phyloP scores from a whole-genome alignment of 768 basidiomycete species.

The Mycena latifolia region DNA sequence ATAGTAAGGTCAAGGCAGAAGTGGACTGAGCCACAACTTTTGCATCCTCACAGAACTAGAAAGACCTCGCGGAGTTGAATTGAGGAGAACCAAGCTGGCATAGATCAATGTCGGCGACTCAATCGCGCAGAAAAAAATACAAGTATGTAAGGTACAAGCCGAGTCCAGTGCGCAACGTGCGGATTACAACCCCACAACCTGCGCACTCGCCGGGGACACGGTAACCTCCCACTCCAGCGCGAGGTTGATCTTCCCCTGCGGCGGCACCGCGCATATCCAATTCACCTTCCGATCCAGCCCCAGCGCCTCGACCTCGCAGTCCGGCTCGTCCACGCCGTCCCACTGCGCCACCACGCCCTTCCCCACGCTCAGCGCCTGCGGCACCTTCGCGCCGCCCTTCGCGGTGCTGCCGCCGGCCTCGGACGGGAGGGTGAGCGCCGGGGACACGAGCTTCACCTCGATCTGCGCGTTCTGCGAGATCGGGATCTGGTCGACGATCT shows the following conservation, averaged over 20 bases:
- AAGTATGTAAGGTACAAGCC: no score
- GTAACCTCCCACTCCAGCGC: constrained; percentile 52
- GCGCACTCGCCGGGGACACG: constrained; percentile 39
- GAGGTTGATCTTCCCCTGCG: constrained; percentile 49
- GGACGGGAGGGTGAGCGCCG: constrained; percentile 36
- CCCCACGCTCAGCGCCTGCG: background rate
- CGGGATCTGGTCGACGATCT: constrained; percentile 52
- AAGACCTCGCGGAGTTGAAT: no score
- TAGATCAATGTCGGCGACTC: no score
- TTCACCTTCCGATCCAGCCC: constrained; percentile 49
- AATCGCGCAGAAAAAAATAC: no score
- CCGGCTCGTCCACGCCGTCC: constrained; percentile 51
- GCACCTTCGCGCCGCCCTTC: constrained; percentile 9
- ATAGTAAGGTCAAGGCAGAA: no score
- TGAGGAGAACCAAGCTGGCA: no score
- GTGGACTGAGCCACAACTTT: no score
- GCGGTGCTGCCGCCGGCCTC: constrained; percentile 15
- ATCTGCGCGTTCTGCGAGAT: constrained; percentile 48
- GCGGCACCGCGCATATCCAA: constrained; percentile 47
- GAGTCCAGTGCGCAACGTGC: no score
- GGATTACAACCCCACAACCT: constrained; percentile 39
- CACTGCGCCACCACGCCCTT: constrained; percentile 50
- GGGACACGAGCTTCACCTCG: constrained; percentile 46
- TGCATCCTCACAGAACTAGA: no score
- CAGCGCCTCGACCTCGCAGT: constrained; percentile 39